phyloP scores from a whole-genome alignment of 192 early-diverging fungal species.

The Dispira simplex region DNA sequence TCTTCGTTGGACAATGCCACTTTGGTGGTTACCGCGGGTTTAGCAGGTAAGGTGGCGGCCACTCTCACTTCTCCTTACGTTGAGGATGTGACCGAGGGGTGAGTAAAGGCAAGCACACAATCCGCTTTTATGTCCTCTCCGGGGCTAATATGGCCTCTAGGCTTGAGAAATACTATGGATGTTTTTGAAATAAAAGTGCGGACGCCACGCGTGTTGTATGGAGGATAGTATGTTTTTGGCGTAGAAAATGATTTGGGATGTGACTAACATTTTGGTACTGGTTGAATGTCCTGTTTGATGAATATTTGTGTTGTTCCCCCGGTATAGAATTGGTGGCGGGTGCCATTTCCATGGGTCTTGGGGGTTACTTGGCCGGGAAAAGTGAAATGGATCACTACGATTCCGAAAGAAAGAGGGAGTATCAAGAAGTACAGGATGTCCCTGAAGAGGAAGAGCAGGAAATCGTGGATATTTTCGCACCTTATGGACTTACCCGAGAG shows the following conservation, averaged over 20 bases:
- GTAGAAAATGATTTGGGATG: no score
- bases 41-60: slow-evolving; percentile 24
- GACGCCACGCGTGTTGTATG: no score
- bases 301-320: neutral
- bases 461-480: slow-evolving; percentile 42
- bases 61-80: no score
- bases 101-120: neutral
- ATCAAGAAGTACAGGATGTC: slow-evolving; percentile 30
- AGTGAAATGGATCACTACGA: slow-evolving; percentile 48
- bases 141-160: no score
- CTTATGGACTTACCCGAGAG: slow-evolving; percentile 36
- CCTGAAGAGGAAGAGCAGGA: slow-evolving; percentile 39
- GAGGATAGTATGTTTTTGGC: no score
- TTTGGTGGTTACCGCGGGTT: slow-evolving; percentile 40
- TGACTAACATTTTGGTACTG: no score
- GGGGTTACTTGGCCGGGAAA: slow-evolving; percentile 41
- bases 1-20: slow-evolving; percentile 30
- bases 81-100: neutral
- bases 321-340: slow-evolving; percentile 32
- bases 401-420: slow-evolving; percentile 35
- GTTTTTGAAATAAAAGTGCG: no score
- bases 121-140: neutral
- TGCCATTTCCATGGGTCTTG: slow-evolving; percentile 44
- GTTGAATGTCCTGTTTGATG: no score
- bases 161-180: no score